Conservation (phyloP, 225 moss, liverwort and hornwort genomes). For the Polytrichum formosum region DNA sequence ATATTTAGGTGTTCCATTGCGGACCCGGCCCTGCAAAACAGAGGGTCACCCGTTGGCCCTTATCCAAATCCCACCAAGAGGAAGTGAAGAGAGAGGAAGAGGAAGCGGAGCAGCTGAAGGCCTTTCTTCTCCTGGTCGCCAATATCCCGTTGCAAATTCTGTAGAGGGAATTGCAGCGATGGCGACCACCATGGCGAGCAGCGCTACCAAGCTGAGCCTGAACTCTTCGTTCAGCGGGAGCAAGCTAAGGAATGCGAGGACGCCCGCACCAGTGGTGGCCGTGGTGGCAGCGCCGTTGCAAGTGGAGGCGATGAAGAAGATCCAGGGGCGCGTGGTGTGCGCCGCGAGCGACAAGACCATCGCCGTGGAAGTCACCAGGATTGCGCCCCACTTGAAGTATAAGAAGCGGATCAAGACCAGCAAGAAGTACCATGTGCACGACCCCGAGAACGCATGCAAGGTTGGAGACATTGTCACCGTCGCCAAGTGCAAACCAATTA, state of each 20-base stretch:
- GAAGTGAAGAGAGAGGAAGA: too few species aligned
- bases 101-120: not conserved
- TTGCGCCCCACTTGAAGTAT: constrained; percentile 72
- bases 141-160: not conserved
- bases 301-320: constrained; percentile 81
- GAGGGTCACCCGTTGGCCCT: not conserved
- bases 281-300: constrained; percentile 27
- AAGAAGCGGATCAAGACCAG: constrained; percentile 69
- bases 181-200: constrained; percentile 1
- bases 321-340: constrained; percentile 81
- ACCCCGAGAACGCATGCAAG: constrained; percentile 78
- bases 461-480: constrained; percentile 78
- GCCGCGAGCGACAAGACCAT: constrained; percentile 69
- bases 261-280: not conserved
- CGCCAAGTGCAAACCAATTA: constrained; percentile 76
- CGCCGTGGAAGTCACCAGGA: constrained; percentile 78
- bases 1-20: too few species aligned
- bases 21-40: too few species aligned
- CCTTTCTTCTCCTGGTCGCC: not conserved
- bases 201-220: constrained; percentile 11
- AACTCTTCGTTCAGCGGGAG: constrained; percentile 36
- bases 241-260: constrained; percentile 19
- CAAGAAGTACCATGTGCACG: constrained; percentile 94
- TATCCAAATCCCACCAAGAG: not conserved
- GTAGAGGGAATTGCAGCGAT: constrained; percentile 1